Evolutionary conservation across 2,329 filamentous ascomycete genomes (phyloP).

Genomic region (Thelonectria blattea): DNA sequence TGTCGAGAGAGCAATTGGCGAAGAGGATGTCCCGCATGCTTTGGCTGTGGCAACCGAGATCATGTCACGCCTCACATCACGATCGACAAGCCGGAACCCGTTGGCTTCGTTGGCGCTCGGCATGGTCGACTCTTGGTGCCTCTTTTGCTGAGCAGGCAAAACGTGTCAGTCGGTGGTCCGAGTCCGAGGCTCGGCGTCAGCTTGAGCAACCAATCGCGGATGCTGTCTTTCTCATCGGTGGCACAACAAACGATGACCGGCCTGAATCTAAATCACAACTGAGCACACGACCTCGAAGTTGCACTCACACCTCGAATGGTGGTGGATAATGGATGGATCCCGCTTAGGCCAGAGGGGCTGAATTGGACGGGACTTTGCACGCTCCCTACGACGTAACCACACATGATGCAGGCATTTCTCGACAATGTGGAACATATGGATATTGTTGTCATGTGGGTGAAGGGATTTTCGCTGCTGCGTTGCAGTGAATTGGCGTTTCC

Average conservation of each 20-base stretch:
- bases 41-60: neutral
- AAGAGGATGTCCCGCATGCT: neutral
- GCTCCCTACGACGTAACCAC: no score
- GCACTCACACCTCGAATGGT: neutral
- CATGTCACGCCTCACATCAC: constrained; percentile 10
- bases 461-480: neutral
- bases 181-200: constrained; percentile 18
- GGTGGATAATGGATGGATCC: neutral
- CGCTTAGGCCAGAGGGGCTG: neutral
- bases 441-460: constrained; percentile 1
- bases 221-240: constrained; percentile 16
- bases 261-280: constrained; percentile 15
- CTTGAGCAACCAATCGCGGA: constrained; percentile 16
- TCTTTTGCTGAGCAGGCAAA: constrained; percentile 13
- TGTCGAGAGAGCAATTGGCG: constrained; percentile 4
- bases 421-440: neutral
- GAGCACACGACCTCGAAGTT: constrained; percentile 1
- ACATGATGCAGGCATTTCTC: neutral
- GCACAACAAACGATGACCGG: constrained; percentile 8
- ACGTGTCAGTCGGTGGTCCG: constrained; percentile 21
- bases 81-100: constrained; percentile 9
- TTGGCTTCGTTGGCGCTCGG: constrained; percentile 15
- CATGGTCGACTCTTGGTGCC: constrained; percentile 4
- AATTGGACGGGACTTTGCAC: no score
- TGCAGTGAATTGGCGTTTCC: neutral